Conservation (phyloP, 176 grass and related monocot species). For the Juncus effusus region DNA sequence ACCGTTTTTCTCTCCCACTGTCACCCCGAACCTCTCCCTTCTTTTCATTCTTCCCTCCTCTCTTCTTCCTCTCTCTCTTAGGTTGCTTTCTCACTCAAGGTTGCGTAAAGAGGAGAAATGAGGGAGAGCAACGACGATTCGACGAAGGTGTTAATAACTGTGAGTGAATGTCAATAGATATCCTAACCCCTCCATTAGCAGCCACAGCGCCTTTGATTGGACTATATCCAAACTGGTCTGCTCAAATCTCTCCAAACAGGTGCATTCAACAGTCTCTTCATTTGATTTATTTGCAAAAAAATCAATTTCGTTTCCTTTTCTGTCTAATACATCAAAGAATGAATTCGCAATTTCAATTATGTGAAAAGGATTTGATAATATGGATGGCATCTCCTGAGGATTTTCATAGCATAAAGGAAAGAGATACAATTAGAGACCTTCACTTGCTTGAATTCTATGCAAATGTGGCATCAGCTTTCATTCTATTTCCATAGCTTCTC, state of each 20-base stretch:
- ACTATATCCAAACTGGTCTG: conserved; percentile 81
- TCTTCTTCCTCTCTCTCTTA: too few species aligned
- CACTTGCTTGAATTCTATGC: conserved; percentile 93
- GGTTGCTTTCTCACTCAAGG: too few species aligned
- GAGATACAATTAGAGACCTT: conserved; percentile 80
- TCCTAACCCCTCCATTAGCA: conserved; percentile 87
- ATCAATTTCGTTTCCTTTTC: too few species aligned
- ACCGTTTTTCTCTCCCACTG: too few species aligned
- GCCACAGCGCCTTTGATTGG: conserved; percentile 83
- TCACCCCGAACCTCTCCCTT: too few species aligned
- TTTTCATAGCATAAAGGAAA: conserved; percentile 66
- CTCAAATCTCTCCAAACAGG: conserved; percentile 64
- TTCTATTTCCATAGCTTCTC: too few species aligned
- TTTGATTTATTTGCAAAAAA: too few species aligned
- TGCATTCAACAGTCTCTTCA: conserved; percentile 77
- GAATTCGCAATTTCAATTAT: too few species aligned
- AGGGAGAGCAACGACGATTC: conserved; percentile 39
- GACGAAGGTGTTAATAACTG: conserved; percentile 75
- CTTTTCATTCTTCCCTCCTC: too few species aligned
- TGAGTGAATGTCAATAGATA: conserved; percentile 88
- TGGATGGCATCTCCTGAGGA: conserved; percentile 91
- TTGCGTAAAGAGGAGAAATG: conserved; percentile 27
- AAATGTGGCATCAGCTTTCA: too few species aligned
- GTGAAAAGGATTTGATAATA: conserved; percentile 84
- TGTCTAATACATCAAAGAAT: too few species aligned